A percentile compares a stretch with the other conserved stretches of the same genome.
These are phyloP conservation scores for Epichloe gansuensis DNA, from an alignment of 2,329 filamentous ascomycete species.

Conservation along the genomic window DNA sequence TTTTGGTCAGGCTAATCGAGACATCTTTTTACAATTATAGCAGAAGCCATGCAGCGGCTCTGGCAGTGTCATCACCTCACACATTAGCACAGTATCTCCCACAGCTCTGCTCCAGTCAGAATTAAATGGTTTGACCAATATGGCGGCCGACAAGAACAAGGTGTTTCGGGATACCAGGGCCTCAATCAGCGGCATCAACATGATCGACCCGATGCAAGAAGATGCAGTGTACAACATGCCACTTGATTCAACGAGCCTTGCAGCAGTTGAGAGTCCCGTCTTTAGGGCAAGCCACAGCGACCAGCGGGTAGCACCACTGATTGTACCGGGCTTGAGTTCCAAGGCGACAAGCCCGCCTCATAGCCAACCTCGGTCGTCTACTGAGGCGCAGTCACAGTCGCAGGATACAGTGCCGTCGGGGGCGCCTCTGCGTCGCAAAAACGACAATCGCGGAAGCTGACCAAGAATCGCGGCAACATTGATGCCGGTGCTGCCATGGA, in stretches of 20 bases:
- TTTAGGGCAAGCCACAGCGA: conserved; percentile 8
- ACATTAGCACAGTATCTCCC: conserved; percentile 7
- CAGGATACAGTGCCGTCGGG: conserved; percentile 1
- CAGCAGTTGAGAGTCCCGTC: conserved; percentile 16
- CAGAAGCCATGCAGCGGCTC: neutral
- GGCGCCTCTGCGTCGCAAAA: conserved; percentile 16
- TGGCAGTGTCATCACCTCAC: neutral
- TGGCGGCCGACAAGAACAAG: conserved; percentile 4
- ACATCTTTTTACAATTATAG: neutral
- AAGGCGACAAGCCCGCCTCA: conserved; percentile 1
- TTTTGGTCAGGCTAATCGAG: neutral
- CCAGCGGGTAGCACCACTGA: neutral
- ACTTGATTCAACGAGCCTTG: conserved; percentile 14
- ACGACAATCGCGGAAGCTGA: conserved; percentile 29
- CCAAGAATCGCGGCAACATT: conserved; percentile 27
- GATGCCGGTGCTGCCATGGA: conserved; percentile 19
- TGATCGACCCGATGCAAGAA: conserved; percentile 19
- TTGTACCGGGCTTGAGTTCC: neutral
- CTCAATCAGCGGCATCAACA: conserved; percentile 5
- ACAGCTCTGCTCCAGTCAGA: conserved; percentile 10
- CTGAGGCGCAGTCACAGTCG: conserved; percentile 22
- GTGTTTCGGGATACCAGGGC: neutral
- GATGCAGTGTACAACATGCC: conserved; percentile 22
- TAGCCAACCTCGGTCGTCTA: conserved; percentile 17
- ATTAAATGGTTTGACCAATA: conserved; percentile 1